Conservation (phyloP, 2,329 filamentous ascomycete genomes). For the Pyrenophora seminiperda region DNA sequence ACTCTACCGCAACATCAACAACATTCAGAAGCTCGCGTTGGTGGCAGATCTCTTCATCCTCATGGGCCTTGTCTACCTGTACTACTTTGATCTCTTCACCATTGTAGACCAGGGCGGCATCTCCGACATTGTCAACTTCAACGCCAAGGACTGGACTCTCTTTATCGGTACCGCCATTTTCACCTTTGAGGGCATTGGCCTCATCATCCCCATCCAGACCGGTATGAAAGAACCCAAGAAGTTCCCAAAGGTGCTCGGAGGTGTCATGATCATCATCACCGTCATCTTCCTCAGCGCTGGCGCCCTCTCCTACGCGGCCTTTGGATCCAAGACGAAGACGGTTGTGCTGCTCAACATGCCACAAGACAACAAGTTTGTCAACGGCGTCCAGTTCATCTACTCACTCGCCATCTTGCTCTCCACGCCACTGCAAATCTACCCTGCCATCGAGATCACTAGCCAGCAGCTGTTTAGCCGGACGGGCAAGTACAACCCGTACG, state of each 20-base stretch:
- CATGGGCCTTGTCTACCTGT: conserved; percentile 87
- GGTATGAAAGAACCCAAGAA: conserved; percentile 91
- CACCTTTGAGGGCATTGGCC: conserved; percentile 95
- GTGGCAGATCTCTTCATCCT: conserved; percentile 94
- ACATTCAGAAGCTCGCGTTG: conserved; percentile 92
- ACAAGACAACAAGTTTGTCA: conserved; percentile 93
- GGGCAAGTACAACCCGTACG: conserved; percentile 96
- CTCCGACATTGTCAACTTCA: conserved; percentile 88
- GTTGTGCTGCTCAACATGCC: conserved; percentile 96
- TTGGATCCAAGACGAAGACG: conserved; percentile 92
- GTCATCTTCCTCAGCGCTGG: conserved; percentile 89
- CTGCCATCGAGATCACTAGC: conserved; percentile 93
- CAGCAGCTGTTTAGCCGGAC: conserved; percentile 92
- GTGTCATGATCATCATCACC: conserved; percentile 95
- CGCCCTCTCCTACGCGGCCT: conserved; percentile 92
- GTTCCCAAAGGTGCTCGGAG: conserved; percentile 85
- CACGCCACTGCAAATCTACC: conserved; percentile 95
- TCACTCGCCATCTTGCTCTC: conserved; percentile 96
- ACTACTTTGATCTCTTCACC: conserved; percentile 92
- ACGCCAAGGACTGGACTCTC: conserved; percentile 88
- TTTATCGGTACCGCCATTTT: conserved; percentile 99
- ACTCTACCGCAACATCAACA: conserved; percentile 93
- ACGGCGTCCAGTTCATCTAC: conserved; percentile 94
- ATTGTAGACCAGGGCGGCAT: conserved; percentile 74
- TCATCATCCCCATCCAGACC: conserved; percentile 97